Percentiles rank a stretch among this genome's conserved stretches.
These are phyloP conservation scores for Colletotrichum sp. DNA, from an alignment of 2,329 filamentous ascomycete species.

Conservation along the genomic window DNA sequence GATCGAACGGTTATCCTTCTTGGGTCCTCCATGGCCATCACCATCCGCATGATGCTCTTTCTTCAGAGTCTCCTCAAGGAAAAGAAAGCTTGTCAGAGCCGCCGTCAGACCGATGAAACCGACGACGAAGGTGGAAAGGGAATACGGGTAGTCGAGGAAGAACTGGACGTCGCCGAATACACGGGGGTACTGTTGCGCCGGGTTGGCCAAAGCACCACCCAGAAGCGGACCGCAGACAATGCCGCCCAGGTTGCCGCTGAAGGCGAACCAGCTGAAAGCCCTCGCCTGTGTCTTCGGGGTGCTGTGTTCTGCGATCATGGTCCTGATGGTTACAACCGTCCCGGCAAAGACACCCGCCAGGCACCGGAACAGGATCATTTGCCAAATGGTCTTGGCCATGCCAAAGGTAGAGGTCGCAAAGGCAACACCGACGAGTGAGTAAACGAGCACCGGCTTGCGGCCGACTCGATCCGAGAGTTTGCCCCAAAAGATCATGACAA, in stretches of 20 bases:
- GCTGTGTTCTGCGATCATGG: constrained; percentile 78
- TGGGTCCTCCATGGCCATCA: neutral
- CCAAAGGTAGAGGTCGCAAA: constrained; percentile 71
- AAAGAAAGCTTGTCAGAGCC: constrained; percentile 56
- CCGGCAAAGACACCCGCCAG: constrained; percentile 77
- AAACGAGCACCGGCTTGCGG: constrained; percentile 74
- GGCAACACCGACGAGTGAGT: constrained; percentile 68
- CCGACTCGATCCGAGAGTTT: constrained; percentile 67
- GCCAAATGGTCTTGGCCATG: constrained; percentile 66
- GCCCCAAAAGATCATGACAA: constrained; percentile 80
- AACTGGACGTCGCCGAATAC: constrained; percentile 62
- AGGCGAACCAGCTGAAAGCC: constrained; percentile 79
- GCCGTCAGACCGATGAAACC: constrained; percentile 48
- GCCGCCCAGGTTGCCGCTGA: constrained; percentile 72
- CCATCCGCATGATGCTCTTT: constrained; percentile 20
- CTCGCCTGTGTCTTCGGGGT: constrained; percentile 73
- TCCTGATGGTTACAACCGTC: constrained; percentile 74
- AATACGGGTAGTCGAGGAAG: constrained; percentile 70
- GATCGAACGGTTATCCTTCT: neutral
- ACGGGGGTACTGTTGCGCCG: constrained; percentile 66
- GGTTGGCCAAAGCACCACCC: constrained; percentile 73
- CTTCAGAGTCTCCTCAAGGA: constrained; percentile 67
- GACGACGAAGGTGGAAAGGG: constrained; percentile 63
- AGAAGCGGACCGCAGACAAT: constrained; percentile 71
- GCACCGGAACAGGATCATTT: constrained; percentile 78